Evolutionary conservation across 495 filamentous ascomycete species (phyloP).

Genomic region (Lasiosphaeria hispida): DNA sequence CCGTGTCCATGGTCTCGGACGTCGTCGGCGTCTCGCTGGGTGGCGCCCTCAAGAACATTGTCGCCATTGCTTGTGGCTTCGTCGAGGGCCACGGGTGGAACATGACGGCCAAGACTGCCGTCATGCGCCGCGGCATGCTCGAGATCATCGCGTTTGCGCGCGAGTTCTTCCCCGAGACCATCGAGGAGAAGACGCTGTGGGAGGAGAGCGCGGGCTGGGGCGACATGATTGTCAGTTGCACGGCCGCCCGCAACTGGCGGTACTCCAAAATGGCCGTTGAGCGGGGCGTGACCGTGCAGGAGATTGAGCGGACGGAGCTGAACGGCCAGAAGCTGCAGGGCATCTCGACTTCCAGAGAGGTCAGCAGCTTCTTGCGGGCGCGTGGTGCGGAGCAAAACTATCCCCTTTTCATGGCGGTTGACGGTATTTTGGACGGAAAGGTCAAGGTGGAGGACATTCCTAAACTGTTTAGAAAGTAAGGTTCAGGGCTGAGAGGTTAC

Average conservation of each 20-base stretch:
- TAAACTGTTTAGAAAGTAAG: conserved; percentile 47
- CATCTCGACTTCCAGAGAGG: conserved; percentile 85
- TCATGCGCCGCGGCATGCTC: conserved; percentile 91
- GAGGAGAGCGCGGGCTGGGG: conserved; percentile 96
- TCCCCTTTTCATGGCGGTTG: conserved; percentile 85
- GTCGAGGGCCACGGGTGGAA: conserved; percentile 96
- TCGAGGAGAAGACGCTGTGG: conserved; percentile 81
- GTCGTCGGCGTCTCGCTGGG: conserved; percentile 94
- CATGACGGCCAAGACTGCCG: conserved; percentile 93
- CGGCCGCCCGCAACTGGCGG: conserved; percentile 86
- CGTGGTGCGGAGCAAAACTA: conserved; percentile 77
- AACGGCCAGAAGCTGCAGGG: conserved; percentile 98
- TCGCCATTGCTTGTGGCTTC: conserved; percentile 92
- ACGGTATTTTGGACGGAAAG: conserved; percentile 60
- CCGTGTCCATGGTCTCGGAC: conserved; percentile 86
- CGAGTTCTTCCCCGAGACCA: conserved; percentile 81
- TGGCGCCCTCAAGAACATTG: conserved; percentile 95
- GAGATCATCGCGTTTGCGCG: conserved; percentile 96
- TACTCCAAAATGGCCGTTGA: conserved; percentile 88
- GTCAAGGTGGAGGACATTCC: conserved; percentile 62
- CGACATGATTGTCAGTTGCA: conserved; percentile 92
- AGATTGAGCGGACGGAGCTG: conserved; percentile 83
- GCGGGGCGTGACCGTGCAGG: conserved; percentile 72
- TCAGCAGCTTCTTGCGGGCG: conserved; percentile 80
- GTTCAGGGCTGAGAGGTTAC: not conserved